These are phyloP conservation scores for Endoconidiophora polonica DNA, from an alignment of 2,329 filamentous ascomycete species.

Conservation along the genomic window DNA sequence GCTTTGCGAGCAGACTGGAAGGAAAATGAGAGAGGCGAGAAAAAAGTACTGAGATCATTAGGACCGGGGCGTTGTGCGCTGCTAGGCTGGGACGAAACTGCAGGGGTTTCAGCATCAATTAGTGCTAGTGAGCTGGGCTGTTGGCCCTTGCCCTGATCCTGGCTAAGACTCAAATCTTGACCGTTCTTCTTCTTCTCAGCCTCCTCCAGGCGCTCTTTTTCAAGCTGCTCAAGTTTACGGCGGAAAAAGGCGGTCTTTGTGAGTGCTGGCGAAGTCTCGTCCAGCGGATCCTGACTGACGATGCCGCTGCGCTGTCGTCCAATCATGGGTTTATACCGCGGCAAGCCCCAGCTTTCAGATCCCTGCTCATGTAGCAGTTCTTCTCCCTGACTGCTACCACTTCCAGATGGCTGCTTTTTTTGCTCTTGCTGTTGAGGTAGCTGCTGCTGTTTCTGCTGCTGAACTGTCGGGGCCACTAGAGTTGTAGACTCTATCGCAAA, in stretches of 20 bases:
- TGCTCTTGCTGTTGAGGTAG: background rate
- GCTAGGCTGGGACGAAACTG: background rate
- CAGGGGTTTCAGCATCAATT: background rate
- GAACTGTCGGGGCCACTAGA: background rate
- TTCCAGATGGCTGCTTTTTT: background rate
- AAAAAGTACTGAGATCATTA: conserved; percentile 37
- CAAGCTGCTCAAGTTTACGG: conserved; percentile 6
- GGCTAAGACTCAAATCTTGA: background rate
- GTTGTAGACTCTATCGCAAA: background rate
- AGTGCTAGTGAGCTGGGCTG: background rate
- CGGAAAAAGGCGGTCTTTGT: conserved; percentile 12
- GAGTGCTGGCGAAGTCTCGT: conserved; percentile 2
- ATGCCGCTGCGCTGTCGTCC: conserved; percentile 3
- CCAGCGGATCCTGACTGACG: conserved; percentile 6
- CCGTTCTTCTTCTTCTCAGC: background rate
- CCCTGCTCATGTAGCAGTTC: conserved; percentile 3
- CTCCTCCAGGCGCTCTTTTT: background rate
- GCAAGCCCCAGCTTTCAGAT: conserved; percentile 4
- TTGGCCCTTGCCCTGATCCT: background rate
- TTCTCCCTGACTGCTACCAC: too few species aligned
- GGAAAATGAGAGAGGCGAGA: conserved; percentile 32
- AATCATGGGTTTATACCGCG: conserved; percentile 4
- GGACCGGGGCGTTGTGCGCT: conserved; percentile 14
- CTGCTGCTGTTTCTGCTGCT: background rate
- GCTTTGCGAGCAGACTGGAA: conserved; percentile 12